A percentile compares a stretch with the other conserved stretches of the same genome.
These are phyloP conservation scores for Stephania japonica DNA, from an alignment of 164 flowering plant genomes.

Conservation along the genomic window DNA sequence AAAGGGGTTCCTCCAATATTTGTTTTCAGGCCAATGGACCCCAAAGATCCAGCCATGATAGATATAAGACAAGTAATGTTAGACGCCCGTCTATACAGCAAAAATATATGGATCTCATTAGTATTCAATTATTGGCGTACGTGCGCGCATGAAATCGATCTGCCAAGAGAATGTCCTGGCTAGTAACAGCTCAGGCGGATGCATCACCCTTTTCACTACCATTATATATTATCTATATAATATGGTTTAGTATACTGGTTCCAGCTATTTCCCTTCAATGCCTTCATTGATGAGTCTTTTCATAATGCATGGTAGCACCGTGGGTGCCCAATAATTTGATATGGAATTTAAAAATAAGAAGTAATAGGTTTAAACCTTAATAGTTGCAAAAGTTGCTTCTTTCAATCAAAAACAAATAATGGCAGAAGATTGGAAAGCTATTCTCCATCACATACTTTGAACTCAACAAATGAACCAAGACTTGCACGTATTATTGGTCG, in stretches of 20 bases:
- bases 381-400: no score
- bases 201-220: neutral
- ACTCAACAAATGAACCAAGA: neutral
- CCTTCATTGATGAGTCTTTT: neutral
- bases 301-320: no score
- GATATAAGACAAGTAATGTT: neutral
- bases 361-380: no score
- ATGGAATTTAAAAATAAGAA: no score
- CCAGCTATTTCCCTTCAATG: neutral
- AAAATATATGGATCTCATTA: neutral
- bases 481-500: neutral
- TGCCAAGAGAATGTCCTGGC: slow-evolving; percentile 4
- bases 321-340: no score
- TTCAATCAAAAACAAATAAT: no score
- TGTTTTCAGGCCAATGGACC: neutral
- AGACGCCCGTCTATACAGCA: neutral
- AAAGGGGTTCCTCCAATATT: neutral
- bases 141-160: neutral
- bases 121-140: neutral
- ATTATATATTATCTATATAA: neutral
- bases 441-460: neutral
- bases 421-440: neutral
- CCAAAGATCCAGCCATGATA: neutral
- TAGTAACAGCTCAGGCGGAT: neutral
- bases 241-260: neutral